phyloP scores from a whole-genome alignment of 768 basidiomycete genomes.

The Strobilomyces confusus region DNA sequence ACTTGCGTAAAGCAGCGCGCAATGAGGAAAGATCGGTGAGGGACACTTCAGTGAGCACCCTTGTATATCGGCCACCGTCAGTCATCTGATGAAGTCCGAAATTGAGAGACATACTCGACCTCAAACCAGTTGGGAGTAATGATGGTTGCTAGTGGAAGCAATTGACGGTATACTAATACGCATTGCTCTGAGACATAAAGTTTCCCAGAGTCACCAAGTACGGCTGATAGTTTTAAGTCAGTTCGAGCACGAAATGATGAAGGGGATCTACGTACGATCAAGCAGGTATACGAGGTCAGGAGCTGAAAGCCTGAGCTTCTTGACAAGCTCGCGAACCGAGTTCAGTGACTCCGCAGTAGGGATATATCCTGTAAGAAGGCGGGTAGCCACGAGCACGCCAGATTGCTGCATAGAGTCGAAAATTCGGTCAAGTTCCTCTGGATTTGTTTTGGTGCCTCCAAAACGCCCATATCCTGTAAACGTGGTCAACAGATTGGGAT shows the following conservation, averaged over 20 bases:
- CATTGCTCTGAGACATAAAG: constrained; percentile 88
- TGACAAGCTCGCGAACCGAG: constrained; percentile 60
- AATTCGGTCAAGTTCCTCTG: constrained; percentile 70
- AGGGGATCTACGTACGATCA: constrained; percentile 65
- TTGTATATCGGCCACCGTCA: constrained; percentile 27
- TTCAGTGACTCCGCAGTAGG: constrained; percentile 76
- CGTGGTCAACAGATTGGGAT: not conserved
- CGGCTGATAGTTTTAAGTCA: constrained; percentile 49
- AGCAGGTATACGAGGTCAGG: constrained; percentile 78
- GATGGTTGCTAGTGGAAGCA: constrained; percentile 81
- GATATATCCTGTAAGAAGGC: constrained; percentile 89
- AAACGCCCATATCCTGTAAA: constrained; percentile 73
- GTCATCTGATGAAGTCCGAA: not conserved
- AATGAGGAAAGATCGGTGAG: constrained; percentile 68
- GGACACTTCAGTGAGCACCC: constrained; percentile 69
- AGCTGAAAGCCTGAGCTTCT: constrained; percentile 52
- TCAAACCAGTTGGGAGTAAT: constrained; percentile 99
- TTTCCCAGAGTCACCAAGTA: constrained; percentile 87
- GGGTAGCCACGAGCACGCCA: constrained; percentile 63
- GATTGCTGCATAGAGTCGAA: constrained; percentile 73
- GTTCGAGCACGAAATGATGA: not conserved
- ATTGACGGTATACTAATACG: constrained; percentile 77
- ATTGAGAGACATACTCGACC: constrained; percentile 63
- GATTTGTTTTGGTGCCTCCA: constrained; percentile 75
- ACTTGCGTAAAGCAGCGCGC: constrained; percentile 58